Evolutionary conservation across 139 green algal species (phyloP), one percentile per base, ranked within the genome.

Genomic region (Tetraselmis striata): DNA sequence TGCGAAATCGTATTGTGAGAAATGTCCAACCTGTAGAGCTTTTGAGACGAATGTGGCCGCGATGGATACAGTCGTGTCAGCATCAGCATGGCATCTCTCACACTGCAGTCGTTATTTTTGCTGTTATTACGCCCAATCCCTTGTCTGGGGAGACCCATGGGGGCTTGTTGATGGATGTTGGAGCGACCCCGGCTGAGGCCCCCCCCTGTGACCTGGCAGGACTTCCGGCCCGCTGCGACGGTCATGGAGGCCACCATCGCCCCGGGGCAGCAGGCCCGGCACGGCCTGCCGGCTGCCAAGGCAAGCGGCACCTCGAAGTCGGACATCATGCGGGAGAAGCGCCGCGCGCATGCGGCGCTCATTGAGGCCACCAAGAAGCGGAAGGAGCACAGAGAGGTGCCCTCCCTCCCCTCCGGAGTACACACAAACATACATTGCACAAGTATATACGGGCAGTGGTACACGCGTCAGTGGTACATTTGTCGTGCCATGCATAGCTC

Each of bases 211-310:
- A n/a, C n/a, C n/a, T n/a, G n/a, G 27, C 87, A 87, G 18, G 79
- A 75, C 11, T 98, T 97, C 88, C 88, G 95, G 1, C 95, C 95
- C 24, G 81, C 91, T 1, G 87, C 90, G 23, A 98, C 95, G 0
- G 95, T 98, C n/a, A 88, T 98, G 28, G 94, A 98, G 84, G 94
- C 93, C 74, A 81, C 82, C 28, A 81, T 79, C 77, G 58, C 59
- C 32, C 80, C 82, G 75, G 76, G 86, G 80, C 78, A 84, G 77
- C 80, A 85, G 24, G 81, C 84, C 24, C 82, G 84, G 78, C 86
- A 81, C 1, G 87, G 88, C 45, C 74, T 94, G 30, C 75, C 86
- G 29, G 86, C 83, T 30, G 84, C 83, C 1, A 78, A 80, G 23
- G 82, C 79, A 27, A 59, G 87, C 84, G 90, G 75, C 75, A 74